These are phyloP conservation scores for Prunus dulcis DNA, from an alignment of 306 rosid species.

Conservation along the genomic window DNA sequence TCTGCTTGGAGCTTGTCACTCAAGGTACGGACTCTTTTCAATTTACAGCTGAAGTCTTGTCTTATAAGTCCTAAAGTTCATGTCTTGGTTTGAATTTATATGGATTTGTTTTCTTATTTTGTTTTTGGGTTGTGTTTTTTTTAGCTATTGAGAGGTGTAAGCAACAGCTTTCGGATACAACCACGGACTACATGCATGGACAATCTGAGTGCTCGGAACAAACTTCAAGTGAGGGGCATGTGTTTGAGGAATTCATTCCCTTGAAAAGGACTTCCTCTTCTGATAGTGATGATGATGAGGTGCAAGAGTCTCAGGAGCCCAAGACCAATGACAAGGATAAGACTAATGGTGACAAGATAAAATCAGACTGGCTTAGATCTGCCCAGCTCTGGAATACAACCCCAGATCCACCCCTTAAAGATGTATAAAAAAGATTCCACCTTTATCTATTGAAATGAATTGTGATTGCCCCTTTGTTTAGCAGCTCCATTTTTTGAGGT, in stretches of 20 bases:
- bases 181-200: constrained; percentile 56
- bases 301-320: constrained; percentile 33
- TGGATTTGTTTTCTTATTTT: not conserved
- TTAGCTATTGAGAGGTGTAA: constrained; percentile 71
- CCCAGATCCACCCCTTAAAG: constrained; percentile 45
- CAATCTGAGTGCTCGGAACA: constrained; percentile 84
- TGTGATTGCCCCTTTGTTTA: not conserved
- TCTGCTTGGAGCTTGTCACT: constrained; percentile 71
- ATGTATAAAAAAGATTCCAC: constrained; percentile 34
- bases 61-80: not conserved
- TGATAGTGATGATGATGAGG: constrained; percentile 41
- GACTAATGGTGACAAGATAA: constrained; percentile 34
- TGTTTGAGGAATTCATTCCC: constrained; percentile 83
- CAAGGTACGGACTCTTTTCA: constrained; percentile 46
- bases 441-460: not conserved
- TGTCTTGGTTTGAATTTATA: not conserved
- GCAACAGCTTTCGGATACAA: constrained; percentile 55
- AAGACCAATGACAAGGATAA: constrained; percentile 23
- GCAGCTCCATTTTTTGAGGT: not conserved
- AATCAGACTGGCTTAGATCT: constrained; percentile 90
- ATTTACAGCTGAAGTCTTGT: constrained; percentile 9
- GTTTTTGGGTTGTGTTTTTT: not conserved
- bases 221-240: constrained; percentile 58
- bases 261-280: constrained; percentile 45
- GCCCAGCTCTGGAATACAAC: constrained; percentile 79